phyloP scores from a whole-genome alignment of 2,329 filamentous ascomycete species.

The Metarhizium brunneum region DNA sequence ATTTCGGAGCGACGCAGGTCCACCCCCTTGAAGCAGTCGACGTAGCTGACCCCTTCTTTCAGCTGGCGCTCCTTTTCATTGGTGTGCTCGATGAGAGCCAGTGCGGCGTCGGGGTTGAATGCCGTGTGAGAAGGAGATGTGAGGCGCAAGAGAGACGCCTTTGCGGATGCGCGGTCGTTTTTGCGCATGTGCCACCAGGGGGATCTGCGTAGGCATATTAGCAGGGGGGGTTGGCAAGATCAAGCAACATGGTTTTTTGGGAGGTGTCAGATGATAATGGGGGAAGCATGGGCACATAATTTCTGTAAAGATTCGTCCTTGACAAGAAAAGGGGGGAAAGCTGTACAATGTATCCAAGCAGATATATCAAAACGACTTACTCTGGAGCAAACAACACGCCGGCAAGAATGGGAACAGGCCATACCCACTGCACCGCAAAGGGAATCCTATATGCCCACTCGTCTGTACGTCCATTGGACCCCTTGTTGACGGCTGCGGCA shows the following conservation, averaged over 20 bases:
- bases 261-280: too few species aligned
- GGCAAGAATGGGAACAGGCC: constrained; percentile 36
- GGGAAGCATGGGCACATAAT: too few species aligned
- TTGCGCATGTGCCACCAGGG: constrained; percentile 44
- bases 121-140: constrained; percentile 26
- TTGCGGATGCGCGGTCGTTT: constrained; percentile 29
- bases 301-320: too few species aligned
- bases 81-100: constrained; percentile 46
- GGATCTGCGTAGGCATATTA: constrained; percentile 16
- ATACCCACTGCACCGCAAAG: constrained; percentile 44
- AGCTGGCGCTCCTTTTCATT: constrained; percentile 37
- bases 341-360: too few species aligned
- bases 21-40: constrained; percentile 41
- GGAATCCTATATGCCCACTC: constrained; percentile 42
- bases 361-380: constrained; percentile 13
- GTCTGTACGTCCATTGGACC: constrained; percentile 26
- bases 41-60: constrained; percentile 34
- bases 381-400: constrained; percentile 38
- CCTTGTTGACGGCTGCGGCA: constrained; percentile 36
- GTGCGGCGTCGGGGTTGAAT: constrained; percentile 35
- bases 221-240: too few species aligned
- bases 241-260: too few species aligned
- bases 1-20: constrained; percentile 46
- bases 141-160: constrained; percentile 30
- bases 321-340: too few species aligned